phyloP scores from a whole-genome alignment of 2,329 filamentous ascomycete genomes.

The Hypoxylon sp. region DNA sequence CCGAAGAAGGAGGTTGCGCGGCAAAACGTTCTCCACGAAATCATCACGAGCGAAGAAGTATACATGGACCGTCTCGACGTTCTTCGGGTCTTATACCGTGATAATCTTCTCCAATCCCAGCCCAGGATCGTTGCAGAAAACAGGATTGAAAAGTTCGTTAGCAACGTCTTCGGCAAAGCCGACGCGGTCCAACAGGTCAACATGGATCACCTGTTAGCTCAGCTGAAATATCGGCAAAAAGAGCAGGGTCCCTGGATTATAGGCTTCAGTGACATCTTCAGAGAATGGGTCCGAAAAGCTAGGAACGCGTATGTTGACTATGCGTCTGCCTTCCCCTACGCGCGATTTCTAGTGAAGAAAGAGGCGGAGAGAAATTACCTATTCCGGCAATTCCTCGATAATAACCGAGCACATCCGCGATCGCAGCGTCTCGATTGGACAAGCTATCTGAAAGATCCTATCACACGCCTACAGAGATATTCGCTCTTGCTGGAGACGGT shows the following conservation, averaged over 20 bases:
- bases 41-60: constrained; percentile 89
- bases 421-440: constrained; percentile 91
- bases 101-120: constrained; percentile 75
- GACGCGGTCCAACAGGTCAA: constrained; percentile 90
- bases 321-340: constrained; percentile 84
- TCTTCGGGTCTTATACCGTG: constrained; percentile 83
- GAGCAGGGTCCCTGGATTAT: constrained; percentile 95
- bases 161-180: constrained; percentile 87
- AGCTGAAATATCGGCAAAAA: constrained; percentile 95
- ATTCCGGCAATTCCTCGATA: constrained; percentile 86
- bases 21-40: constrained; percentile 94
- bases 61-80: constrained; percentile 92
- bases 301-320: constrained; percentile 90
- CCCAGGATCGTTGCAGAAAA: constrained; percentile 84
- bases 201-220: constrained; percentile 88
- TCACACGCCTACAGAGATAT: constrained; percentile 91
- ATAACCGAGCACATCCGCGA: constrained; percentile 77
- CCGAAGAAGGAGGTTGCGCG: constrained; percentile 88
- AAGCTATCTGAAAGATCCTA: constrained; percentile 90
- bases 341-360: constrained; percentile 81
- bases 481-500: constrained; percentile 83
- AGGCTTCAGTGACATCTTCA: constrained; percentile 95
- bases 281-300: constrained; percentile 97
- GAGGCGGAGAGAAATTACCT: constrained; percentile 85
- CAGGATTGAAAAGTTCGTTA: constrained; percentile 79